Percentiles rank a stretch among this genome's conserved stretches.
phyloP scores from a whole-genome alignment of 352 stramenopile species.

The Plasmopara viticola region DNA sequence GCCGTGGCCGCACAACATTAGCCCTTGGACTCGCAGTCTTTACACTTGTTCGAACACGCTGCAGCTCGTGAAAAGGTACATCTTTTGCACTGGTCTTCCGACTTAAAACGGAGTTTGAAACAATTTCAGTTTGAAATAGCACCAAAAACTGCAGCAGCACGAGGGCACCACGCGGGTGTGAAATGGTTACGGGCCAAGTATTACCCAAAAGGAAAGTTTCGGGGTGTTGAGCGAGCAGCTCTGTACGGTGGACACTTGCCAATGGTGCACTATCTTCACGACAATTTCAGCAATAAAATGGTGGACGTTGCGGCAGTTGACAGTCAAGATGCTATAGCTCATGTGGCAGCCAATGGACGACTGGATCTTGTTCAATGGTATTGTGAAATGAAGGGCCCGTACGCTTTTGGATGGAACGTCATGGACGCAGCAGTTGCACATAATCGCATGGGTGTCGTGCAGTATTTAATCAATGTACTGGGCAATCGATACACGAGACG shows the following conservation, averaged over 20 bases:
- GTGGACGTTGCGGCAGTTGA: conserved; percentile 24
- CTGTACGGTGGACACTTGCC: conserved; percentile 30
- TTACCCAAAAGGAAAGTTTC: conserved; percentile 30
- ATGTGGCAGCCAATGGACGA: conserved; percentile 24
- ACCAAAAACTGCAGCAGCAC: conserved; percentile 23
- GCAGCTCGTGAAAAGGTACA: conserved; percentile 24
- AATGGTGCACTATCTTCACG: conserved; percentile 30
- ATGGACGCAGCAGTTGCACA: conserved; percentile 41
- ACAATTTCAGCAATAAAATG: conserved; percentile 34
- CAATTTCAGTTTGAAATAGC: conserved; percentile 34
- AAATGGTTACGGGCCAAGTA: conserved; percentile 28
- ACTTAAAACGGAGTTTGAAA: conserved; percentile 28
- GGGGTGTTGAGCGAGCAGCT: conserved; percentile 28
- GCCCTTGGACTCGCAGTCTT: conserved; percentile 7
- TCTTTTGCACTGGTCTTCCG: conserved; percentile 28
- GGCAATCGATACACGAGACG: conserved; percentile 38
- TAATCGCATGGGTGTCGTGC: conserved; percentile 35
- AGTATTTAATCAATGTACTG: conserved; percentile 24
- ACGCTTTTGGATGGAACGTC: conserved; percentile 34
- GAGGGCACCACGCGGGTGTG: conserved; percentile 20
- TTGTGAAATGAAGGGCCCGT: conserved; percentile 33
- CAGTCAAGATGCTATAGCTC: conserved; percentile 31
- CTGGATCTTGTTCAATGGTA: conserved; percentile 36
- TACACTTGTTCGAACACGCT: conserved; percentile 26
- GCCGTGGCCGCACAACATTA: conserved; percentile 20